phyloP scores from a whole-genome alignment of 192 early-diverging fungal species.

The Lobosporangium transversale region DNA sequence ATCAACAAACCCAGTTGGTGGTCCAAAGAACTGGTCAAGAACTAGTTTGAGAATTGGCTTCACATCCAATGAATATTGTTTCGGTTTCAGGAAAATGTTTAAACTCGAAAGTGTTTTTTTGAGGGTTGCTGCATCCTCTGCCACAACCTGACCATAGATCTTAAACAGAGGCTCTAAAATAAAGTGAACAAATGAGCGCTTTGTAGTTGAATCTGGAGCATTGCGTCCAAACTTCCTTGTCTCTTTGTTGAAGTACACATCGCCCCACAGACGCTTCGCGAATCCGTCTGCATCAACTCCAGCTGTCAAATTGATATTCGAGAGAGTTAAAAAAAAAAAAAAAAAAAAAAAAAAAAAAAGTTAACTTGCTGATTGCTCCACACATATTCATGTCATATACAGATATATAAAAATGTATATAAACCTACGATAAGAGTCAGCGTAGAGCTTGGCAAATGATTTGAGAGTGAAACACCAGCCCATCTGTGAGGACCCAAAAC shows the following conservation, averaged over 20 bases:
- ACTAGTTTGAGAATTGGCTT: slow-evolving; percentile 87
- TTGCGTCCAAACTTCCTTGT: slow-evolving; percentile 85
- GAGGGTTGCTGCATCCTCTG: slow-evolving; percentile 79
- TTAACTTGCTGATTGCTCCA: no score
- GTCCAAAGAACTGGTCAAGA: slow-evolving; percentile 91
- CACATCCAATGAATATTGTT: slow-evolving; percentile 82
- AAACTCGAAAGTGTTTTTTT: slow-evolving; percentile 76
- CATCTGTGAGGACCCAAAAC: slow-evolving; percentile 89
- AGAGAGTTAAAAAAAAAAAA: no score
- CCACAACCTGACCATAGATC: slow-evolving; percentile 85
- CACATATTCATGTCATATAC: no score
- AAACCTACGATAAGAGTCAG: slow-evolving; percentile 65
- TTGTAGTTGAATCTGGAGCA: slow-evolving; percentile 62
- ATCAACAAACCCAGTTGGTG: slow-evolving; percentile 87
- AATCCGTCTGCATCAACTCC: slow-evolving; percentile 82
- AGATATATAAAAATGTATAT: no score
- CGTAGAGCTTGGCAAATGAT: slow-evolving; percentile 93
- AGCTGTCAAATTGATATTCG: slow-evolving; percentile 25
- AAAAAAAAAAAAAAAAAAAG: no score
- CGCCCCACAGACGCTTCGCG: slow-evolving; percentile 95
- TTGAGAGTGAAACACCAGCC: slow-evolving; percentile 95
- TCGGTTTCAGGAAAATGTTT: slow-evolving; percentile 84
- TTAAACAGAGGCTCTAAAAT: slow-evolving; percentile 96
- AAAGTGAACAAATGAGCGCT: slow-evolving; percentile 95
- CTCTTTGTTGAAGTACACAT: slow-evolving; percentile 89